Base-by-base conservation (phyloP, 768 basidiomycete genomes). In the Phylloporus arenicola region DNA sequence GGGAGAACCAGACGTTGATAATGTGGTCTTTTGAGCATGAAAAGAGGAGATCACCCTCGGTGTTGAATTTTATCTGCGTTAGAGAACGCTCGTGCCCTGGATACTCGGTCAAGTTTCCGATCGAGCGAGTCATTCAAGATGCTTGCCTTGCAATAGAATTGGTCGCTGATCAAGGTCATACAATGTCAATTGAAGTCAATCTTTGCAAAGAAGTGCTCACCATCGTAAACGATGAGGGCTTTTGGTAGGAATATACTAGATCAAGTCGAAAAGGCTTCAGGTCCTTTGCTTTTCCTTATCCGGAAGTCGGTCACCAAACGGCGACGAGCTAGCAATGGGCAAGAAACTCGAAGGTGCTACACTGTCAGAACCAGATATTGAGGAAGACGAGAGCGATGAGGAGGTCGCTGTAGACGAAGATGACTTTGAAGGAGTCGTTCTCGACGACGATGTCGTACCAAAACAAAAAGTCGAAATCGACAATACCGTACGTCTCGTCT, bases 11-110 rank as follows among this genome's bases (percentile, higher is more conserved):
- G 45, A 92, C 93, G 65, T 96, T 97, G 68, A 97, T 89, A 58
- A 90, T 69, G 61, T 87, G 80, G 68, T 99, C 96, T 78, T 99
- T 99, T 59, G 92, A 92, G 64, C 88, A 91, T 20, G 92, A 86
- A 70, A 99, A 96, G 45, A 99, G 77, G 14, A 99, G 78, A 71
- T 98, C 96, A 57, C 96, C 96, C 64, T 98, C 96, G 47, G 76
- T 70, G 73, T 97, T 99, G 79, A 91, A 98, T 74, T 92, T 92
- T 80, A 97, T 89, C 73, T 97, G 92, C 8, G 94, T 97, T 62
- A 98, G 75, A 45, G 95, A 88, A 64, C 95, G 92, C 75, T 97
- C 92, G 72, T 99, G 94, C 59, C 95, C 94, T 92, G 25, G 60
- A 25, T 34, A 59, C 58, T 54, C 51, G 46, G 45, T 53, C 61